These are phyloP conservation scores for Dryadomyces quercus-mongolicae DNA, from an alignment of 2,329 filamentous ascomycete species.

Conservation along the genomic window DNA sequence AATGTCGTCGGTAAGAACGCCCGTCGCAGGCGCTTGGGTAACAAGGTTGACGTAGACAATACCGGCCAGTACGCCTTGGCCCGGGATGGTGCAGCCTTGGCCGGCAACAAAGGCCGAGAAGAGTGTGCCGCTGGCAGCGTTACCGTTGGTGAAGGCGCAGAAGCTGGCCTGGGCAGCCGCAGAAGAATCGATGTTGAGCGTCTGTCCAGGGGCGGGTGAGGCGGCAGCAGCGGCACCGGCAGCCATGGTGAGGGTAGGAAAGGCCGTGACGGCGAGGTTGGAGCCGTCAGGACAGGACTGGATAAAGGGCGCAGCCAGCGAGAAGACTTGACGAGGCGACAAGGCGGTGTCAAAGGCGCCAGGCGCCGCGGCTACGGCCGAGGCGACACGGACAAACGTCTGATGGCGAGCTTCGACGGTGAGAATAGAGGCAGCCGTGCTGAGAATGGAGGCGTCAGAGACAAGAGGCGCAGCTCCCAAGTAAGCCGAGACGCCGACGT, in stretches of 20 bases:
- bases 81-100: slow-evolving; percentile 47
- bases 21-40: slow-evolving; percentile 35
- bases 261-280: slow-evolving; percentile 49
- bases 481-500: slow-evolving; percentile 61
- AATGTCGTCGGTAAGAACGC: slow-evolving; percentile 46
- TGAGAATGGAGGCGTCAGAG: slow-evolving; percentile 45
- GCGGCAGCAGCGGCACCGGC: slow-evolving; percentile 26
- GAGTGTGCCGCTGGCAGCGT: slow-evolving; percentile 41
- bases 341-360: slow-evolving; percentile 61
- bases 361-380: slow-evolving; percentile 46
- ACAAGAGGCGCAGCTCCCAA: slow-evolving; percentile 59
- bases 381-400: slow-evolving; percentile 54
- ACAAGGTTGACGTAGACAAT: slow-evolving; percentile 58
- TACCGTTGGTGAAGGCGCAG: slow-evolving; percentile 57
- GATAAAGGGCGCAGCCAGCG: slow-evolving; percentile 63
- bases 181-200: slow-evolving; percentile 36
- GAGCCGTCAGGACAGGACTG: slow-evolving; percentile 53
- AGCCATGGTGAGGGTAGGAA: slow-evolving; percentile 47
- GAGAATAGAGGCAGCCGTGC: slow-evolving; percentile 56
- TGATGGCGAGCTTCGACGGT: slow-evolving; percentile 65
- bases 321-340: slow-evolving; percentile 57
- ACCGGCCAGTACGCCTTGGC: slow-evolving; percentile 39
- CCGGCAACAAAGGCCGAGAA: slow-evolving; percentile 45
- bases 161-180: slow-evolving; percentile 39
- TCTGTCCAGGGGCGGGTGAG: slow-evolving; percentile 28